phyloP scores from a whole-genome alignment of 192 early-diverging fungal species.

The Coemansia biformis region DNA sequence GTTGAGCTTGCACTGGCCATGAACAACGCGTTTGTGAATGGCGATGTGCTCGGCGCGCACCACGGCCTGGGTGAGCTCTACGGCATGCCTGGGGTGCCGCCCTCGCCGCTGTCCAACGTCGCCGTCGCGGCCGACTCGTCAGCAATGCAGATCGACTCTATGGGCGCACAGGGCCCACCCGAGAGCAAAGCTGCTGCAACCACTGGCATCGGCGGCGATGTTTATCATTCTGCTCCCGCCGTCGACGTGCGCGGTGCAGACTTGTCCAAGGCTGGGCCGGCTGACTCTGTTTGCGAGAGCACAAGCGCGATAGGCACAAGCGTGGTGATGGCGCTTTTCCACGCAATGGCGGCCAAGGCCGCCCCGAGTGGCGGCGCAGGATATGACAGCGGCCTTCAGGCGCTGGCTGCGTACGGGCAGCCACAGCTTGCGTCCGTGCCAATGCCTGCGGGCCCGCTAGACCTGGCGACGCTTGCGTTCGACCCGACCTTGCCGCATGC shows the following conservation, averaged over 20 bases:
- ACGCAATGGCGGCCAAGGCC: slow-evolving; percentile 27
- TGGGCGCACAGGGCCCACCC: too few species aligned
- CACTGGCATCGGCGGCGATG: too few species aligned
- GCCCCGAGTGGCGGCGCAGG: neutral
- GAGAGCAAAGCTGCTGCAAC: too few species aligned
- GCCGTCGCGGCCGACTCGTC: slow-evolving; percentile 16
- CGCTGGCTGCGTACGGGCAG: neutral
- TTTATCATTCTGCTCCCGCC: too few species aligned
- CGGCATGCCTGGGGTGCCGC: slow-evolving; percentile 24
- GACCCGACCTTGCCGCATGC: slow-evolving; percentile 15
- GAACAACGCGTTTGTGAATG: slow-evolving; percentile 44
- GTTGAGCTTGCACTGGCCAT: slow-evolving; percentile 48
- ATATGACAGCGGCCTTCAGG: slow-evolving; percentile 1
- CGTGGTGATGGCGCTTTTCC: slow-evolving; percentile 42
- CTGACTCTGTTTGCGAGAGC: neutral
- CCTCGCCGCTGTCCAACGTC: slow-evolving; percentile 39
- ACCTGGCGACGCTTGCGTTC: slow-evolving; percentile 20
- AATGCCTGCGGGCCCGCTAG: slow-evolving; percentile 2
- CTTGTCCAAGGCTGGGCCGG: too few species aligned
- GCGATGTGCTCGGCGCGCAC: slow-evolving; percentile 34
- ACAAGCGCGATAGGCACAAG: slow-evolving; percentile 14
- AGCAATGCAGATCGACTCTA: slow-evolving; percentile 17
- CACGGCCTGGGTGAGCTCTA: slow-evolving; percentile 34
- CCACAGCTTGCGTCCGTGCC: neutral
- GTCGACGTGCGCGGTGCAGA: too few species aligned